phyloP scores from a whole-genome alignment of 192 early-diverging fungal species.

The Podila verticillata region DNA sequence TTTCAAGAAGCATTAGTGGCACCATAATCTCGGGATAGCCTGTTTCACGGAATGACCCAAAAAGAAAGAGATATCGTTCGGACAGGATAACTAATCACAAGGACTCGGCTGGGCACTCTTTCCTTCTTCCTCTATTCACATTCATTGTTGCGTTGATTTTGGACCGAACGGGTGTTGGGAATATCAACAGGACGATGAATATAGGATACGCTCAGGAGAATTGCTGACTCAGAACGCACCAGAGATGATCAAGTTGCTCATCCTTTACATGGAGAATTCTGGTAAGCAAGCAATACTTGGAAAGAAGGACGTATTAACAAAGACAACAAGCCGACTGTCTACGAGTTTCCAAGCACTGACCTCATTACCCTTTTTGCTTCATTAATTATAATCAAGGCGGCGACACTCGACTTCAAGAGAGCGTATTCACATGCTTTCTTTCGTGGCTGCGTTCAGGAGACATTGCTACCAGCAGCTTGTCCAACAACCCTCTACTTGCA shows the following conservation, averaged over 20 bases:
- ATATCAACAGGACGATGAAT: constrained; percentile 65
- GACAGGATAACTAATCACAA: too few species aligned
- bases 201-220: constrained; percentile 60
- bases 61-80: too few species aligned
- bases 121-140: neutral
- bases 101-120: too few species aligned
- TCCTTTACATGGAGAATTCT: constrained; percentile 71
- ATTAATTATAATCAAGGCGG: constrained; percentile 39
- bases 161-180: neutral
- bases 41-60: too few species aligned
- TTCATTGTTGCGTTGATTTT: constrained; percentile 7
- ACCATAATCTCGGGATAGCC: too few species aligned
- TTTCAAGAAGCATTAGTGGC: too few species aligned
- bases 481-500: constrained; percentile 70
- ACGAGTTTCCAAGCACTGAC: neutral
- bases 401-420: constrained; percentile 67
- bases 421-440: constrained; percentile 76
- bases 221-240: constrained; percentile 73
- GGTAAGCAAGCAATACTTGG: constrained; percentile 46
- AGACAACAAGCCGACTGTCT: neutral
- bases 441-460: constrained; percentile 89
- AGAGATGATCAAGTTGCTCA: constrained; percentile 77
- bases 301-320: neutral
- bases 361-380: neutral
- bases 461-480: constrained; percentile 70